Percentiles rank a stretch among this genome's conserved stretches.
These are phyloP conservation scores for Cornus kousa DNA, from an alignment of 148 eudicot genomes.

Conservation along the genomic window DNA sequence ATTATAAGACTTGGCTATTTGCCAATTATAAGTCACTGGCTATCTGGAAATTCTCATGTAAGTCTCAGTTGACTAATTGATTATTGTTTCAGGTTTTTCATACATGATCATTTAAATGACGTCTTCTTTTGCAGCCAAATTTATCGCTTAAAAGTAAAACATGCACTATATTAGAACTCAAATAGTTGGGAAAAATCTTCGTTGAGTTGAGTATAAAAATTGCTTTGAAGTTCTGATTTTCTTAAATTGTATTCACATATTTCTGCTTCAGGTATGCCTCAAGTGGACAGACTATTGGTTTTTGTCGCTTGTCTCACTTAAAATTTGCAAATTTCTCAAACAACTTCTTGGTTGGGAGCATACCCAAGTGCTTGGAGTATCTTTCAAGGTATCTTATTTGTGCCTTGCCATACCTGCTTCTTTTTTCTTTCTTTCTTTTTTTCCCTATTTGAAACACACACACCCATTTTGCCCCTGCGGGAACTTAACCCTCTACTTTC, in stretches of 20 bases:
- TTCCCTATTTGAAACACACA: too few relatives aligned
- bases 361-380: constrained; percentile 79
- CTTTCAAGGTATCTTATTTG: constrained; percentile 61
- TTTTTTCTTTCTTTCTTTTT: neutral
- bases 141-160: neutral
- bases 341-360: constrained; percentile 67
- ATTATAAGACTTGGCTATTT: neutral
- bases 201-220: too few relatives aligned
- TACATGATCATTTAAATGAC: neutral
- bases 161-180: neutral
- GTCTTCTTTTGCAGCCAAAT: neutral
- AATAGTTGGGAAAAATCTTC: too few relatives aligned
- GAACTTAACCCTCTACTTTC: too few relatives aligned
- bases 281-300: constrained; percentile 45
- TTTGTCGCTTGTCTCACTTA: constrained; percentile 73
- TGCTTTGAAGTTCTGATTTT: neutral
- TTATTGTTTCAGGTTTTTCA: neutral
- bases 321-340: constrained; percentile 74
- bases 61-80: neutral
- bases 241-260: neutral
- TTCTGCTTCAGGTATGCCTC: constrained; percentile 57
- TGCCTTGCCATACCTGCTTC: neutral
- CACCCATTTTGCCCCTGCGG: too few relatives aligned
- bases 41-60: neutral
- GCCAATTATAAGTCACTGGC: too few relatives aligned